phyloP scores from a whole-genome alignment of 2,329 filamentous ascomycete species.

The Apiospora saccharicola region DNA sequence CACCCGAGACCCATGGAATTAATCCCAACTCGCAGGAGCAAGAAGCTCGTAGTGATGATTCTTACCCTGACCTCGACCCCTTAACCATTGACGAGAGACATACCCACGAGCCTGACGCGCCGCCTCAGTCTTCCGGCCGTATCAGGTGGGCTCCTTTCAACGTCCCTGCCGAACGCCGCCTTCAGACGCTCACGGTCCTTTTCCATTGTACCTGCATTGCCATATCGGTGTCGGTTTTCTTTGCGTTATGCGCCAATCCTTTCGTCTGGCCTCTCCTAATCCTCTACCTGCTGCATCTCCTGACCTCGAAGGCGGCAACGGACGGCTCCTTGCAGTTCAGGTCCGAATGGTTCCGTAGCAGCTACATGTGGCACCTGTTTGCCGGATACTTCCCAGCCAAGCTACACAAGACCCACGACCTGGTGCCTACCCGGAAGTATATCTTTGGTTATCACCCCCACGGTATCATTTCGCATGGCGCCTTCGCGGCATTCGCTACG shows the following conservation, averaged over 20 bases:
- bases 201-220: conserved; percentile 76
- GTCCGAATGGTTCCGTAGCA: conserved; percentile 75
- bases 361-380: conserved; percentile 86
- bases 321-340: conserved; percentile 79
- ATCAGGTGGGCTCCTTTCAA: conserved; percentile 87
- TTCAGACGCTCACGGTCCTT: conserved; percentile 81
- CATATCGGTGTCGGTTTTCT: conserved; percentile 80
- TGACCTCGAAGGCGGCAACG: conserved; percentile 79
- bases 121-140: conserved; percentile 38
- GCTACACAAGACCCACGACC: conserved; percentile 82
- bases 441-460: conserved; percentile 98
- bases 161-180: conserved; percentile 72
- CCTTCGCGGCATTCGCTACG: conserved; percentile 89
- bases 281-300: conserved; percentile 83
- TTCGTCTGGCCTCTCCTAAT: conserved; percentile 84
- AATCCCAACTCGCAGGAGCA: conserved; percentile 19
- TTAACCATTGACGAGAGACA: conserved; percentile 41
- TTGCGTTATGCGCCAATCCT: conserved; percentile 89
- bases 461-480: conserved; percentile 96
- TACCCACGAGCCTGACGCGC: conserved; percentile 31
- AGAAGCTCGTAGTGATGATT: conserved; percentile 36
- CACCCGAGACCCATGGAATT: background rate
- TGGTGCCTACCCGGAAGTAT: conserved; percentile 87
- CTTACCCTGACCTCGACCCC: conserved; percentile 44
- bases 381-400: conserved; percentile 90